Conservation (phyloP, 768 basidiomycete species). For the Boletus rufocinnamomeus region DNA sequence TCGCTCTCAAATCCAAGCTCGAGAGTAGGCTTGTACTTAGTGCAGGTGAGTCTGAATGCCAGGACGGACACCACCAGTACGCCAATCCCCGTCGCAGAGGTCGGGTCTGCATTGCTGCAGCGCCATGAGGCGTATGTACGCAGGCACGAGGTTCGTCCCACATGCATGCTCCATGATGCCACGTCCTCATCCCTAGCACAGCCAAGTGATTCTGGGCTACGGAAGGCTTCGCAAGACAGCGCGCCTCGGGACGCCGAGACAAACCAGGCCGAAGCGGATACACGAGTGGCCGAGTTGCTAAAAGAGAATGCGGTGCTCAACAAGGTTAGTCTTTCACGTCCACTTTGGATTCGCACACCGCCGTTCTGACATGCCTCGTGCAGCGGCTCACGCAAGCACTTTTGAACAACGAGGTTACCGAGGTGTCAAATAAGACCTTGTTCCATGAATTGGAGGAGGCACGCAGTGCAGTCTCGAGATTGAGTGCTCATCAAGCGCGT, state of each 20-base stretch:
- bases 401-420: slow-evolving; percentile 79
- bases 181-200: slow-evolving; percentile 21
- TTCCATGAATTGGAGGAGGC: slow-evolving; percentile 77
- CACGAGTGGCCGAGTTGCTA: slow-evolving; percentile 38
- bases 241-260: slow-evolving; percentile 8
- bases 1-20: slow-evolving; percentile 63
- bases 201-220: slow-evolving; percentile 16
- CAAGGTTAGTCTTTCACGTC: slow-evolving; percentile 29
- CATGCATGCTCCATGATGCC: slow-evolving; percentile 10
- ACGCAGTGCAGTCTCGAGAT: slow-evolving; percentile 60
- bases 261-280: slow-evolving; percentile 32
- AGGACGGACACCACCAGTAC: background rate
- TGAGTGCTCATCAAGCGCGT: slow-evolving; percentile 69
- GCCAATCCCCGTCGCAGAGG: slow-evolving; percentile 51
- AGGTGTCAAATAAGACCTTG: slow-evolving; percentile 73
- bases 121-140: slow-evolving; percentile 86
- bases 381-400: slow-evolving; percentile 79
- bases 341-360: background rate
- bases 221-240: slow-evolving; percentile 17
- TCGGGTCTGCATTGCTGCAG: slow-evolving; percentile 85
- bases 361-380: slow-evolving; percentile 11
- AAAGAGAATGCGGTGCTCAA: slow-evolving; percentile 65
- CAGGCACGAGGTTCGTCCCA: slow-evolving; percentile 57
- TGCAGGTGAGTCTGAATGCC: slow-evolving; percentile 62
- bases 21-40: slow-evolving; percentile 80